Conservation (phyloP, 768 basidiomycete genomes). For the Suillus hirtellus region DNA sequence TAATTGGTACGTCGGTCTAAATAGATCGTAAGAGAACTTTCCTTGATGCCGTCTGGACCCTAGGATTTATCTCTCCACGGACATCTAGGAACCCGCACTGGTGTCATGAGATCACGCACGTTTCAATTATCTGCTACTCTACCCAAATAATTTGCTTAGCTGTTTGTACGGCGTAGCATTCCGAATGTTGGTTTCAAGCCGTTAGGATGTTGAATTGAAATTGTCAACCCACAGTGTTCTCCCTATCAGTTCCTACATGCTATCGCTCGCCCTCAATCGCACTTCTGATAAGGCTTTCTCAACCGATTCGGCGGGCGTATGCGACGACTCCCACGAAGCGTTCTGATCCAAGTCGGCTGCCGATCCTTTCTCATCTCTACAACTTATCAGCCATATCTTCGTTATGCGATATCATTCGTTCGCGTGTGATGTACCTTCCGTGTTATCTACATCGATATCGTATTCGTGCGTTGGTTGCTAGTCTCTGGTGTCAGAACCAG, state of each 20-base stretch:
- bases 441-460: background rate
- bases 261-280: background rate
- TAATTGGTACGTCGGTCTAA: background rate
- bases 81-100: background rate
- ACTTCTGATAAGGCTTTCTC: constrained; percentile 2
- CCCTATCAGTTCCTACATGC: background rate
- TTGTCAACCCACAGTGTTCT: background rate
- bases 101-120: background rate
- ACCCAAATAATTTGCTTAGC: background rate
- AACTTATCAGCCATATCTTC: background rate
- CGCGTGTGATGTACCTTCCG: background rate
- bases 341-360: background rate
- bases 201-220: background rate
- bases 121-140: background rate
- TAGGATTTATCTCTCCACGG: background rate
- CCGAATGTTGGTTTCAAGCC: background rate
- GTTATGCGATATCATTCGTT: background rate
- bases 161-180: background rate
- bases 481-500: background rate
- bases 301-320: background rate
- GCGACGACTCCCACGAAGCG: background rate
- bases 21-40: background rate
- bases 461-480: background rate
- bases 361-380: background rate
- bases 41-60: background rate